These are phyloP conservation scores for Talaromyces albobiverticillius DNA, from an alignment of 2,329 filamentous ascomycete genomes.

Conservation along the genomic window DNA sequence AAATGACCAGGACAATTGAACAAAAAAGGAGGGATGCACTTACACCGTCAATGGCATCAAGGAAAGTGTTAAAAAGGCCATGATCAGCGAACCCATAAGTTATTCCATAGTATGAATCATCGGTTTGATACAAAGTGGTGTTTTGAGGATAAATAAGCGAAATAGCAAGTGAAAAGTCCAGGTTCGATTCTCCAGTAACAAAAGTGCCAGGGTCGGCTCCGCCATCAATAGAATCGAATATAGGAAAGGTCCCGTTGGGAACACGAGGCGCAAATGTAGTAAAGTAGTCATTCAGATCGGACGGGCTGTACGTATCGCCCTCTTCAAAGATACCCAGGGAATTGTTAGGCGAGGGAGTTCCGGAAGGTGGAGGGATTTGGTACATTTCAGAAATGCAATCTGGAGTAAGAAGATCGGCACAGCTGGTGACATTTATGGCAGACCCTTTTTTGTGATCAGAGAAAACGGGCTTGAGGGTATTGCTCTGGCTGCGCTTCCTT, in stretches of 20 bases:
- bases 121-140: slow-evolving; percentile 50
- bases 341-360: slow-evolving; percentile 42
- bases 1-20: too few relatives aligned
- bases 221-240: slow-evolving; percentile 45
- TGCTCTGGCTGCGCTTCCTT: slow-evolving; percentile 18
- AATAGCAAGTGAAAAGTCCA: slow-evolving; percentile 57
- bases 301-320: slow-evolving; percentile 51
- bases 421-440: slow-evolving; percentile 29
- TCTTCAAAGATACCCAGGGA: slow-evolving; percentile 55
- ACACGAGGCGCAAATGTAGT: slow-evolving; percentile 40
- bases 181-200: slow-evolving; percentile 48
- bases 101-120: slow-evolving; percentile 41
- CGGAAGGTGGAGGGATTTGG: slow-evolving; percentile 40
- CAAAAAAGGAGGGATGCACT: slow-evolving; percentile 14
- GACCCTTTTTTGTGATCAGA: background rate
- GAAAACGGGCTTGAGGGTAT: slow-evolving; percentile 17
- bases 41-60: slow-evolving; percentile 51
- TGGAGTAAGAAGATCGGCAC: slow-evolving; percentile 56
- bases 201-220: slow-evolving; percentile 38
- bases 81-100: slow-evolving; percentile 23
- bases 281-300: slow-evolving; percentile 51
- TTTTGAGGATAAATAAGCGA: slow-evolving; percentile 53
- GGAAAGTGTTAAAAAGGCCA: slow-evolving; percentile 46
- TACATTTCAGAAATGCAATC: slow-evolving; percentile 54
- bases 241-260: slow-evolving; percentile 44